Percentiles rank a stretch among this genome's conserved stretches.
These are phyloP conservation scores for Leccinum solheimii DNA, from an alignment of 1,284 basidiomycete species.

Conservation along the genomic window DNA sequence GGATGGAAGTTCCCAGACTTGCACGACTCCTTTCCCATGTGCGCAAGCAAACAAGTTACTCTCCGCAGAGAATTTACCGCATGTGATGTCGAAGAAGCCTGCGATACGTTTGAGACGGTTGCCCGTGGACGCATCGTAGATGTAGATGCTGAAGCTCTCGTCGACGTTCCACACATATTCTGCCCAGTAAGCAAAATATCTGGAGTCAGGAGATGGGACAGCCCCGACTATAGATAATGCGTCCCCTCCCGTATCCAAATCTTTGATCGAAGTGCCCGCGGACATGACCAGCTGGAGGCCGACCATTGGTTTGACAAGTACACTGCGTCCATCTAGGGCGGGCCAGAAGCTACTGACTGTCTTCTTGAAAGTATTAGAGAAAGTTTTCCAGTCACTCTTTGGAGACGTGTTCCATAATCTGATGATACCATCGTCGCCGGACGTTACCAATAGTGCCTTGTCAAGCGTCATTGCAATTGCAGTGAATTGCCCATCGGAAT, in stretches of 20 bases:
- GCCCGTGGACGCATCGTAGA: slow-evolving; percentile 20
- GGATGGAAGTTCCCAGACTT: slow-evolving; percentile 25
- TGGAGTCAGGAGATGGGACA: slow-evolving; percentile 22
- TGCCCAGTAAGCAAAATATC: slow-evolving; percentile 26
- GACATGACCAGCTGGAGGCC: slow-evolving; percentile 13
- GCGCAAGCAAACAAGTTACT: slow-evolving; percentile 20
- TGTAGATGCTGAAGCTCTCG: slow-evolving; percentile 18
- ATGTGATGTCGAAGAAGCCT: slow-evolving; percentile 19
- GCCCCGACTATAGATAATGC: slow-evolving; percentile 2
- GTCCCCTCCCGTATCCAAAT: slow-evolving; percentile 22
- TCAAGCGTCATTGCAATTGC: slow-evolving; percentile 16
- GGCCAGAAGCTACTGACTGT: slow-evolving; percentile 11
- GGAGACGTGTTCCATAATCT: slow-evolving; percentile 19
- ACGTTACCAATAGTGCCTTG: slow-evolving; percentile 11
- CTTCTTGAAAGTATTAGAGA: slow-evolving; percentile 3
- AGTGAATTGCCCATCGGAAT: background rate
- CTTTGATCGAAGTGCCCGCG: slow-evolving; percentile 13
- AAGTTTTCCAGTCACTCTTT: slow-evolving; percentile 11
- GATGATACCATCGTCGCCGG: slow-evolving; percentile 9
- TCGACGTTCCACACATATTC: slow-evolving; percentile 23
- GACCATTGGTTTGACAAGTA: slow-evolving; percentile 14
- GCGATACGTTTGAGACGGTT: slow-evolving; percentile 19
- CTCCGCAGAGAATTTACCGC: slow-evolving; percentile 16
- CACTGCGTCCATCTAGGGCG: slow-evolving; percentile 14
- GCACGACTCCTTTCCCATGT: slow-evolving; percentile 19